Evolutionary conservation across 2,329 filamentous ascomycete species (phyloP), one percentile per base, ranked within the genome.

Genomic region (Fusarium foetens): DNA sequence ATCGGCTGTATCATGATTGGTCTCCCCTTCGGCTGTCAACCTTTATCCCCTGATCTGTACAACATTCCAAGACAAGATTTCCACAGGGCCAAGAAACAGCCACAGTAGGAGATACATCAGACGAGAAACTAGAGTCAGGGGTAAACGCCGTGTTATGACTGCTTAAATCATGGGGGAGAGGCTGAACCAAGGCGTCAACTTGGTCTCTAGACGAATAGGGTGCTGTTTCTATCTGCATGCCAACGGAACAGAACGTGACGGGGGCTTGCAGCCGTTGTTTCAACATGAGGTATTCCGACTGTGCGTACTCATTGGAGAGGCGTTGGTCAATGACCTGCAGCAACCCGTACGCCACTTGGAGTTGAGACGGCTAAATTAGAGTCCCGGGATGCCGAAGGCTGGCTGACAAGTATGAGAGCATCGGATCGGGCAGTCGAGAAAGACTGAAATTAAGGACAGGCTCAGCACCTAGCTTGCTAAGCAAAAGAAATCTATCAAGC

Each of bases 1-100:
- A 57, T 64, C 71, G 67, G 71, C 39, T 60, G 5, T 54, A 16
- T 36, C 63, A n/a, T 73, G 65, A 76, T 77, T 77, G 75, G 75
- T 43, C 66, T 66, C 17, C 39, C 29, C 19, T 23, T 68, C 59
- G 62, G 66, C 36, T 64, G 54, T 71, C 59, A 66, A 64, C 66
- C 53, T 52, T 35, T 6, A 51, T 58, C 49, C 53, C 57, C 49
- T 62, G 49, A 27, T 48, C 48, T 54, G 75, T 76, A 63, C 55
- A n/a, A 73, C 75, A 17, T 41, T 8, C 31, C 45, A 35, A 59
- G 58, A 68, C 62, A 70, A 45, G 21, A 49, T 58, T 54, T 51
- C 48, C 25, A 31, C 41, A 35, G 41, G 62, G 64, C 64, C 66
- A 76, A 74, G 66, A 66, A 49, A 46, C 48, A 63, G 62, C 69